Evolutionary conservation across 768 basidiomycete genomes (phyloP).

Genomic region (Agaricus blazei): DNA sequence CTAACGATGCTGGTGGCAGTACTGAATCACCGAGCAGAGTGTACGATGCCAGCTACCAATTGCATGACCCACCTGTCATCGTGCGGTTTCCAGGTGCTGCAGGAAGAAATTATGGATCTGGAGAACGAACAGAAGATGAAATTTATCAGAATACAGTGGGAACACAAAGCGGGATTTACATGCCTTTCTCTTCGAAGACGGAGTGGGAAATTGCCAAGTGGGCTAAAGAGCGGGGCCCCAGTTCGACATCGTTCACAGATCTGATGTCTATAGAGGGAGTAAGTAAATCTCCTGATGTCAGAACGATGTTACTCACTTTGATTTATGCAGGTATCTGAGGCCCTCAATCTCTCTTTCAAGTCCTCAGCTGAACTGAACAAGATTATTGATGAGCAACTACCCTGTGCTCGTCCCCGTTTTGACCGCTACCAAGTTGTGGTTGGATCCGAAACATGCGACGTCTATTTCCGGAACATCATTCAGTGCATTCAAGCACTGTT

Average conservation of each 20-base stretch:
- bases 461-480: constrained; percentile 29
- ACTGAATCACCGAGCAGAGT: no score
- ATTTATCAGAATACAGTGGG: no score
- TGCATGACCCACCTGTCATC: no score
- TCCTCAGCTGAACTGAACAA: constrained; percentile 21
- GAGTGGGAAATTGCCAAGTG: constrained; percentile 38
- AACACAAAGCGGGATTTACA: no score
- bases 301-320: not conserved
- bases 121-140: no score
- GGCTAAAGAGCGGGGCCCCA: constrained; percentile 30
- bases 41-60: no score
- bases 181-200: constrained; percentile 27
- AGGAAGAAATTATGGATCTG: no score
- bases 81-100: no score
- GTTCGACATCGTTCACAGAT: constrained; percentile 34
- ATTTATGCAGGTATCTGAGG: constrained; percentile 18
- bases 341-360: constrained; percentile 21
- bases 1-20: no score
- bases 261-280: constrained; percentile 34
- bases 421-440: constrained; percentile 19
- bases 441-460: constrained; percentile 23
- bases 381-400: constrained; percentile 22
- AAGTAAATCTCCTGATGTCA: constrained; percentile 12
- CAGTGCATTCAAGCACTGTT: constrained; percentile 30
- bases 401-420: constrained; percentile 21